Evolutionary conservation across 208 protist genomes (phyloP).

Genomic region (Wallacemonas sp.): DNA sequence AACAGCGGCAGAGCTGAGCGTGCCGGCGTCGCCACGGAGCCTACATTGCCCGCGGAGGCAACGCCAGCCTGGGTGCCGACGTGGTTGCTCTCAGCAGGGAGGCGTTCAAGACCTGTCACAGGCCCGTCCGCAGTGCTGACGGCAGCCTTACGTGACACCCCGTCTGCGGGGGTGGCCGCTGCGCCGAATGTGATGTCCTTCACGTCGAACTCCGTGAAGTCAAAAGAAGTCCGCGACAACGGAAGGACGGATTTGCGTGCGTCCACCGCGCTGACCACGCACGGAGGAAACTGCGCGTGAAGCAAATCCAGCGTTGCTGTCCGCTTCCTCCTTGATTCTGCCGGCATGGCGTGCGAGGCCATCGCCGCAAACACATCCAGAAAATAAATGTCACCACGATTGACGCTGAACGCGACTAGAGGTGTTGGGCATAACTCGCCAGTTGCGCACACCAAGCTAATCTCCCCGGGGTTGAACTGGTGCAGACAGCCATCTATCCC

Average conservation of each 20-base stretch:
- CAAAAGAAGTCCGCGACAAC: slow-evolving; percentile 40
- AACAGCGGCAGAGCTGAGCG: slow-evolving; percentile 23
- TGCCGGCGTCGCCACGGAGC: too few species aligned
- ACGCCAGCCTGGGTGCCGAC: too few species aligned
- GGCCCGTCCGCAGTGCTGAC: too few species aligned
- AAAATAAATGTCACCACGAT: slow-evolving; percentile 50
- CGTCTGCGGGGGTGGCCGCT: not conserved
- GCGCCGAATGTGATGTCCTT: slow-evolving; percentile 50
- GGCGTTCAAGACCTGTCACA: too few species aligned
- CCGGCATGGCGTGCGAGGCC: not conserved
- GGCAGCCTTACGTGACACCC: too few species aligned
- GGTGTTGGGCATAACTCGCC: slow-evolving; percentile 19
- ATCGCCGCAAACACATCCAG: slow-evolving; percentile 68
- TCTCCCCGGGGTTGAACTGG: slow-evolving; percentile 58
- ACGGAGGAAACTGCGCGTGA: slow-evolving; percentile 18
- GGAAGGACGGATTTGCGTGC: not conserved
- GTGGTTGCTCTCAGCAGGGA: too few species aligned
- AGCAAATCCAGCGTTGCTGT: not conserved
- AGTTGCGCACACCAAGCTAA: slow-evolving; percentile 48
- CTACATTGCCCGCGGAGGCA: too few species aligned
- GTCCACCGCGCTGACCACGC: slow-evolving; percentile 6
- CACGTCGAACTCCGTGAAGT: slow-evolving; percentile 70
- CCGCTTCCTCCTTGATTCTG: not conserved
- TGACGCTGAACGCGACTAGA: slow-evolving; percentile 65
- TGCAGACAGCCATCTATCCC: slow-evolving; percentile 49